phyloP scores from a whole-genome alignment of 306 rosid genomes.

The Acmispon strigosus region DNA sequence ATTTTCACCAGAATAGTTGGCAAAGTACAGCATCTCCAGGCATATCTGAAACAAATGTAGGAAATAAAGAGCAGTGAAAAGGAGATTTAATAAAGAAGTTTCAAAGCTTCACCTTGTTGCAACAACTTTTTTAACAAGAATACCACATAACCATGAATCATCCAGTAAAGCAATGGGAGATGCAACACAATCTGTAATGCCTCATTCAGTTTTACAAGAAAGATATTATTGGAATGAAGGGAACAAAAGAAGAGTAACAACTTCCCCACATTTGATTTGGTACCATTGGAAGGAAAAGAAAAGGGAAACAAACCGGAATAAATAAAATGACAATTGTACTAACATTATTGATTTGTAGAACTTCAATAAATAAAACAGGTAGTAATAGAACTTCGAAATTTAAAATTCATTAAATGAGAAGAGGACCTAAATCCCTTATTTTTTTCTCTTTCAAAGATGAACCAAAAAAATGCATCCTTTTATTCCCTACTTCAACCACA shows the following conservation, averaged over 20 bases:
- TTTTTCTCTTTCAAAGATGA: conserved; percentile 1
- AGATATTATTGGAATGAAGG: background rate
- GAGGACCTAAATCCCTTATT: background rate
- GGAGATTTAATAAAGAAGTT: background rate
- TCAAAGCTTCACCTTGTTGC: background rate
- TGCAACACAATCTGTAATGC: conserved; percentile 6
- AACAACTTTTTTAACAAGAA: background rate
- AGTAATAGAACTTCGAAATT: background rate
- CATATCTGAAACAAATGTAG: conserved; percentile 55
- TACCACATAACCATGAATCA: background rate
- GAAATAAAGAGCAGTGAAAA: conserved; percentile 21
- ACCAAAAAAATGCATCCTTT: background rate
- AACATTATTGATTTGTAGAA: background rate
- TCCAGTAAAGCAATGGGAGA: background rate
- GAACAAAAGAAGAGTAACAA: background rate
- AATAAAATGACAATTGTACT: background rate
- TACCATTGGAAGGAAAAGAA: background rate
- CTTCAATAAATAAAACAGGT: background rate
- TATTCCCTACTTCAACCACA: background rate
- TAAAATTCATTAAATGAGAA: background rate
- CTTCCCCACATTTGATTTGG: background rate
- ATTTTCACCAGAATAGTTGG: conserved; percentile 83
- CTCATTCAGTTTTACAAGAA: background rate
- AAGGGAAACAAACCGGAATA: too few relatives aligned
- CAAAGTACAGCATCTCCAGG: conserved; percentile 91